phyloP scores from a whole-genome alignment of 2,329 filamentous ascomycete species.

The Colletotrichum tofieldiae region DNA sequence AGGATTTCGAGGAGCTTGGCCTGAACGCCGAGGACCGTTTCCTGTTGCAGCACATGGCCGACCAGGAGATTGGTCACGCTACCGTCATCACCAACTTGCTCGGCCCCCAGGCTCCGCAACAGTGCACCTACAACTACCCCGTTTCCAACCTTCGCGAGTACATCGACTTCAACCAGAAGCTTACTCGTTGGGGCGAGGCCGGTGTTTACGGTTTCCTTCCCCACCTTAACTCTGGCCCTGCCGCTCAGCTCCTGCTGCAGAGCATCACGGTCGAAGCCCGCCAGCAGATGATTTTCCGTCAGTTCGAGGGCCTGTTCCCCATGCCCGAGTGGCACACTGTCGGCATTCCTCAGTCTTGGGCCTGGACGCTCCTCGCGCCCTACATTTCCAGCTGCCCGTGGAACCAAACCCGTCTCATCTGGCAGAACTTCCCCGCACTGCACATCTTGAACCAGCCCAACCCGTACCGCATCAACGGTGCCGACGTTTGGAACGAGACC shows the following conservation, averaged over 20 bases:
- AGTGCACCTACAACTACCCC: slow-evolving; percentile 89
- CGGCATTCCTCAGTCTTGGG: slow-evolving; percentile 87
- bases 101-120: slow-evolving; percentile 76
- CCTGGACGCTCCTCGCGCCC: slow-evolving; percentile 85
- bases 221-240: slow-evolving; percentile 83
- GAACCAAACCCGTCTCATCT: slow-evolving; percentile 81
- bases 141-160: slow-evolving; percentile 82
- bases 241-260: slow-evolving; percentile 80
- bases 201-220: slow-evolving; percentile 87
- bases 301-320: slow-evolving; percentile 84
- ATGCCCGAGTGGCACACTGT: slow-evolving; percentile 88
- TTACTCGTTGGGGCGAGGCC: slow-evolving; percentile 86
- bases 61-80: slow-evolving; percentile 84
- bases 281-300: slow-evolving; percentile 88
- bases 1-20: slow-evolving; percentile 79
- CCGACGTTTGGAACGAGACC: slow-evolving; percentile 75
- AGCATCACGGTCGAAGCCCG: slow-evolving; percentile 85
- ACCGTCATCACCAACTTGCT: slow-evolving; percentile 85
- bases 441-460: slow-evolving; percentile 84
- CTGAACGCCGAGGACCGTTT: slow-evolving; percentile 78
- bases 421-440: slow-evolving; percentile 87
- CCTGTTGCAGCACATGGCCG: slow-evolving; percentile 82
- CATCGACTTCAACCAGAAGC: slow-evolving; percentile 87
- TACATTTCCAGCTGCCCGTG: slow-evolving; percentile 84
- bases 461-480: slow-evolving; percentile 76